A percentile compares a stretch with the other conserved stretches of the same genome.
phyloP scores from a whole-genome alignment of 2,329 filamentous ascomycete genomes.

The Paecilomyces fulvus region DNA sequence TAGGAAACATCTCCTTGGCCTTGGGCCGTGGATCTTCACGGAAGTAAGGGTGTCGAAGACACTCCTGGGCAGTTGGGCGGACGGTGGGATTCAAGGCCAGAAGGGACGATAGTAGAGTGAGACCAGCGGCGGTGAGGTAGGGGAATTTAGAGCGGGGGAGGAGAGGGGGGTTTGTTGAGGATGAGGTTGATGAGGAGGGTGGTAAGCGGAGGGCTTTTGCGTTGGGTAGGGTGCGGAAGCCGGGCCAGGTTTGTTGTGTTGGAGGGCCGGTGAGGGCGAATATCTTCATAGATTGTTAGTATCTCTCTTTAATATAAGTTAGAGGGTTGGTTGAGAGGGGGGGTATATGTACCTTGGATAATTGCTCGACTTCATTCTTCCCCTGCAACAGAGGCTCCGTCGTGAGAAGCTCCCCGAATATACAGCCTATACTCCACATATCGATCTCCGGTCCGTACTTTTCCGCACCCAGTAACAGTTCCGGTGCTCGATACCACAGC shows the following conservation, averaged over 20 bases:
- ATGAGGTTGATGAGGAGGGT: slow-evolving; percentile 23
- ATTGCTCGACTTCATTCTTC: slow-evolving; percentile 84
- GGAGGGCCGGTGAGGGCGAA: slow-evolving; percentile 86
- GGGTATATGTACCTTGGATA: slow-evolving; percentile 50
- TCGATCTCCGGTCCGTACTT: slow-evolving; percentile 72
- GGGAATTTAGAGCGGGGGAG: slow-evolving; percentile 71
- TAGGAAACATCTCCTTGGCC: slow-evolving; percentile 86
- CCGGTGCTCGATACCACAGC: slow-evolving; percentile 90
- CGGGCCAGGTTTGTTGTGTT: slow-evolving; percentile 73
- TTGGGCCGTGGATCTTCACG: slow-evolving; percentile 83
- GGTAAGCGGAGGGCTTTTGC: slow-evolving; percentile 70
- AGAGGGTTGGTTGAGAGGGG: not conserved
- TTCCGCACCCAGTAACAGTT: slow-evolving; percentile 73
- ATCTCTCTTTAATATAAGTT: not conserved
- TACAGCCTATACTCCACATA: slow-evolving; percentile 94
- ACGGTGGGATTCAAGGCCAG: slow-evolving; percentile 65
- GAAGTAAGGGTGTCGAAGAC: slow-evolving; percentile 79
- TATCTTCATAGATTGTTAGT: slow-evolving; percentile 43
- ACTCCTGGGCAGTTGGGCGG: slow-evolving; percentile 62
- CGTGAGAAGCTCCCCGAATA: slow-evolving; percentile 83
- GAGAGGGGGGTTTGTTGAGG: slow-evolving; percentile 30
- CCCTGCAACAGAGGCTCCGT: slow-evolving; percentile 79
- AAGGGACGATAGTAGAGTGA: slow-evolving; percentile 58
- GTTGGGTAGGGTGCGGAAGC: slow-evolving; percentile 79
- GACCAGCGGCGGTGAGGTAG: slow-evolving; percentile 67